Evolutionary conservation across 164 flowering plant species (phyloP).

Genomic region (Aristolochia fimbriata): DNA sequence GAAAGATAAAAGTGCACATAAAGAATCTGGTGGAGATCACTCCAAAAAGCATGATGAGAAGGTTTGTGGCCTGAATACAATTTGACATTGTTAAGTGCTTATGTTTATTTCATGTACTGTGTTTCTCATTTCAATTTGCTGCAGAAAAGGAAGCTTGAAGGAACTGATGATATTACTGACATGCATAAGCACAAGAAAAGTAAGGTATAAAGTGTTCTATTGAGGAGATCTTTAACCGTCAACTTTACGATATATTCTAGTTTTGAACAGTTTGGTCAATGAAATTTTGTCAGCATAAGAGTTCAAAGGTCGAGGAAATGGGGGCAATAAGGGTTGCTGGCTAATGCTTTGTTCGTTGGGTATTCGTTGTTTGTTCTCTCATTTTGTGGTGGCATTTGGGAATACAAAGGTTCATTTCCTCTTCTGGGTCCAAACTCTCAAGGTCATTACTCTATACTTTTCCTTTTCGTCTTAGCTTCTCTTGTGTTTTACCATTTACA

Average conservation of each 20-base stretch:
- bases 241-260: not conserved
- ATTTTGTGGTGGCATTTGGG: constrained; percentile 12
- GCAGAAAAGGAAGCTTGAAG: constrained; percentile 80
- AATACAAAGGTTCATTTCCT: constrained; percentile 5
- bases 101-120: not conserved
- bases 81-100: not conserved
- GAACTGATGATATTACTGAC: constrained; percentile 52
- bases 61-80: constrained; percentile 18
- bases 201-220: constrained; percentile 30
- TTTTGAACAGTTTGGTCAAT: not conserved
- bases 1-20: constrained; percentile 55
- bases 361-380: constrained; percentile 12
- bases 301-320: constrained; percentile 73
- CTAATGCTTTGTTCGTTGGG: constrained; percentile 25
- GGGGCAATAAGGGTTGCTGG: constrained; percentile 82
- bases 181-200: constrained; percentile 58
- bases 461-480: too few relatives aligned
- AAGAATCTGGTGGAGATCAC: constrained; percentile 50
- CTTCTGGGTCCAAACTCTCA: not conserved
- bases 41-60: constrained; percentile 67
- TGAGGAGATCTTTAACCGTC: too few relatives aligned
- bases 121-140: constrained; percentile 5
- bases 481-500: too few relatives aligned
- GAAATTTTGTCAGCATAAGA: constrained; percentile 62
- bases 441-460: too few relatives aligned